Conservation (phyloP, 2,329 filamentous ascomycete species). For the Podosphaera fusca region DNA sequence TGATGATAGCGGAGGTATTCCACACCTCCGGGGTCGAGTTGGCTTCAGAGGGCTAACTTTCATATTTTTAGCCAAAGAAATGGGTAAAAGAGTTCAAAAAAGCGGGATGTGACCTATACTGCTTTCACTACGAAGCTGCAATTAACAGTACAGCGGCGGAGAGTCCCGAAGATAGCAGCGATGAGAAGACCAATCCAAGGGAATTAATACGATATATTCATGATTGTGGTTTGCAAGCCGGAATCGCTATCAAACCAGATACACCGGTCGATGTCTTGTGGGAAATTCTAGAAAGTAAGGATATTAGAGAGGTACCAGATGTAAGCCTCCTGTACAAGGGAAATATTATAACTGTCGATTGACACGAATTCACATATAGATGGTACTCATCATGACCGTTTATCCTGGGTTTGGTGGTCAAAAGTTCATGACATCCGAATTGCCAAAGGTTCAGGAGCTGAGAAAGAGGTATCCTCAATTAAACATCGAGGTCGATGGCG, state of each 20-base stretch:
- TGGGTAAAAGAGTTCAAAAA: constrained; percentile 93
- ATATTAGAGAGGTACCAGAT: constrained; percentile 62
- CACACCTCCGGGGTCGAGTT: not conserved
- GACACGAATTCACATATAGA: constrained; percentile 28
- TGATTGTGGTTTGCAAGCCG: constrained; percentile 64
- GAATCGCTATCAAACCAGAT: constrained; percentile 85
- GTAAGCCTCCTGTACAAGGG: constrained; percentile 27
- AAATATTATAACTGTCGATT: not conserved
- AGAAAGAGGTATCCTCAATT: constrained; percentile 68
- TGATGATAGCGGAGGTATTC: constrained; percentile 93
- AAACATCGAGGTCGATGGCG: constrained; percentile 95
- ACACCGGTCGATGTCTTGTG: constrained; percentile 81
- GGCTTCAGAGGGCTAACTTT: not conserved
- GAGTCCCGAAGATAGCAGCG: constrained; percentile 44
- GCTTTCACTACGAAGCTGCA: constrained; percentile 97
- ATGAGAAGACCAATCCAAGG: constrained; percentile 54
- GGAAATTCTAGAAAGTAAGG: constrained; percentile 56
- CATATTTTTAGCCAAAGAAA: constrained; percentile 56
- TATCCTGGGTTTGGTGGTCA: constrained; percentile 94
- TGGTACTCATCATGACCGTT: constrained; percentile 97
- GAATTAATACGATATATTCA: constrained; percentile 84
- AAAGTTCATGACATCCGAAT: constrained; percentile 91
- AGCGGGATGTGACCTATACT: constrained; percentile 94
- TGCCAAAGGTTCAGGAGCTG: constrained; percentile 77
- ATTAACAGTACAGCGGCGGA: constrained; percentile 63